Evolutionary conservation across 805 yeast species (phyloP), one percentile per base, ranked within the genome.

Genomic region (Zygosaccharomyces siamensis): DNA sequence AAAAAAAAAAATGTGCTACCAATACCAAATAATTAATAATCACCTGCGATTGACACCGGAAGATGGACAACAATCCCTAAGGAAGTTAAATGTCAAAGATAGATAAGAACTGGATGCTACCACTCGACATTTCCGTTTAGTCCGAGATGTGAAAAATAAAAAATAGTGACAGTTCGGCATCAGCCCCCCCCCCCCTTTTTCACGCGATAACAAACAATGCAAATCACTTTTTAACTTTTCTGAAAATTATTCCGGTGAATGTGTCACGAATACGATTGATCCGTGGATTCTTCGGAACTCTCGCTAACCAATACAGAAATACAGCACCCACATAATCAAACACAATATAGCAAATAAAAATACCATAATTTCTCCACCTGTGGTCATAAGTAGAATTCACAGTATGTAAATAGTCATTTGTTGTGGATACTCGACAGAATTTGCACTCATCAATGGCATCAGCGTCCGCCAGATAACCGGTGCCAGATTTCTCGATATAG

Each of bases 281-380:
- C 28, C 28, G 11, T 26, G 28, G 11, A n/a, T 51, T 57, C 76
- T 84, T 84, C 48, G 93, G 93, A 52, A 85, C 92, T 74, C 93
- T 79, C 12, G 81, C 79, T 20, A 79, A 61, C 84, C 86, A 81
- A 73, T 83, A 76, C 54, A 74, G 58, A 59, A 72, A 75, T 2
- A 67, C 48, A 11, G 84, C 72, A 48, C 71, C 59, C 6, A 48
- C 40, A 46, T 60, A 63, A 57, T 79, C 75, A 59, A 79, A 68
- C n/a, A 63, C 74, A 55, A 78, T 74, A 61, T 67, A 82, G 48
- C 75, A 74, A 43, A 77, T 64, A 57, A 78, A 76, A 35, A 82
- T 75, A 58, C 86, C 87, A 58, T 69, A 75, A 61, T 82, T 75
- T 67, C 84, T 73, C 86, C 86, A 81, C 57, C 76, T 71, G 47